phyloP scores from a whole-genome alignment of 108 stramenopile genomes.

The Nitzschia putrida region DNA sequence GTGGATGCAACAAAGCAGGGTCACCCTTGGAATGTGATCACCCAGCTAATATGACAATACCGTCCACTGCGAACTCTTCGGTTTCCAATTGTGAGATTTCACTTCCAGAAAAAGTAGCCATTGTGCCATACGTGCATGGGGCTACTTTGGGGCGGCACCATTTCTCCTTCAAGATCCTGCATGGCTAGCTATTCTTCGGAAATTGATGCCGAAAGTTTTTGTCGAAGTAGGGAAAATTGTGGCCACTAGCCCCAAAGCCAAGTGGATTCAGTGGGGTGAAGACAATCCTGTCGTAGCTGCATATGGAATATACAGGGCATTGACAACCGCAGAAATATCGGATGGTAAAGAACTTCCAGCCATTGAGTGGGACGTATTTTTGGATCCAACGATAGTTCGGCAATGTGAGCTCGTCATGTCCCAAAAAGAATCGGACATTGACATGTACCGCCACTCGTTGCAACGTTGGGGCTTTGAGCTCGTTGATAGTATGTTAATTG shows the following conservation, averaged over 20 bases:
- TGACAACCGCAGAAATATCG: background rate
- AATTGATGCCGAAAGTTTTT: constrained; percentile 86
- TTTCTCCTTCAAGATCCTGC: constrained; percentile 79
- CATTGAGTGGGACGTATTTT: constrained; percentile 83
- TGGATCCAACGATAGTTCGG: constrained; percentile 71
- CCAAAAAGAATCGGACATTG: background rate
- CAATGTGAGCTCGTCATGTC: constrained; percentile 70
- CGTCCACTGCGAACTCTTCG: constrained; percentile 48
- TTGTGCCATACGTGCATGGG: constrained; percentile 84
- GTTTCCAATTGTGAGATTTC: constrained; percentile 65
- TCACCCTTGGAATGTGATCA: too few relatives aligned
- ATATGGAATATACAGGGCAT: constrained; percentile 70
- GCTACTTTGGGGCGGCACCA: constrained; percentile 87
- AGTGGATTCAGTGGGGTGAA: constrained; percentile 88
- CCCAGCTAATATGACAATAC: background rate
- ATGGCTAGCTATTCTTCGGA: constrained; percentile 74
- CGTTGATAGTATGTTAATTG: constrained; percentile 80
- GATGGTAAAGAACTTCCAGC: constrained; percentile 18
- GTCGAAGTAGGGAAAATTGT: constrained; percentile 80
- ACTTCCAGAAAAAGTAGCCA: constrained; percentile 55
- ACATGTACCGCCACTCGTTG: constrained; percentile 63
- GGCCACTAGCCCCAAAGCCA: constrained; percentile 44
- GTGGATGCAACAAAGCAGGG: too few relatives aligned
- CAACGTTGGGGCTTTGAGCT: constrained; percentile 50
- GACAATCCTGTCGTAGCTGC: constrained; percentile 91